Percentiles rank a stretch among this genome's conserved stretches.
Evolutionary conservation across 768 basidiomycete species (phyloP).

Genomic region (Lactarius indigo): DNA sequence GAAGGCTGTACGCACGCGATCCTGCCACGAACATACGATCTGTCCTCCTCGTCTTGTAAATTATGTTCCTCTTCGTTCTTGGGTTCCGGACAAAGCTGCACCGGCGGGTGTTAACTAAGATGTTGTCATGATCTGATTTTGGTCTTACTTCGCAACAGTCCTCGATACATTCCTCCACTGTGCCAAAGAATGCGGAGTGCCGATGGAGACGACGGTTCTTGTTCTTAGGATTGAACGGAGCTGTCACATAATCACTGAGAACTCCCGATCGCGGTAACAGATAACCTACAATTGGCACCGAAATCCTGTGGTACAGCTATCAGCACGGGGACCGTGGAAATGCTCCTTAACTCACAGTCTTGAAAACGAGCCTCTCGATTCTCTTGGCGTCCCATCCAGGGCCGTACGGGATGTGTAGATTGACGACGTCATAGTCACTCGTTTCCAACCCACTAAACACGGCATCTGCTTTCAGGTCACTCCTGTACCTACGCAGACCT

Average conservation of each 20-base stretch:
- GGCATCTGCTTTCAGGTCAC: constrained; percentile 49
- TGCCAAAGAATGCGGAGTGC: constrained; percentile 62
- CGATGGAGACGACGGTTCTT: constrained; percentile 56
- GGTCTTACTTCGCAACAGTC: constrained; percentile 58
- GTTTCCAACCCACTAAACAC: constrained; percentile 46
- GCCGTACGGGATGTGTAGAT: constrained; percentile 59
- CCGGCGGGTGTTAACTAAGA: neutral
- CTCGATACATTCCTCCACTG: constrained; percentile 51
- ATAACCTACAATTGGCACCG: constrained; percentile 49
- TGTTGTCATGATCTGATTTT: neutral
- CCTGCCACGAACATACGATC: constrained; percentile 46
- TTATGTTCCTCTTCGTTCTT: constrained; percentile 52
- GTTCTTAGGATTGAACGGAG: constrained; percentile 62
- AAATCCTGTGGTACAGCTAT: constrained; percentile 39
- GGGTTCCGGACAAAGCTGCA: constrained; percentile 53
- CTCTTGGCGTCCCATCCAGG: constrained; percentile 55
- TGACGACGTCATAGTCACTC: constrained; percentile 54
- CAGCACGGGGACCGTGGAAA: constrained; percentile 10
- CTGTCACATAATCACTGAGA: constrained; percentile 30
- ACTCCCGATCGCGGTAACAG: neutral
- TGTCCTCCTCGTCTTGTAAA: constrained; percentile 51
- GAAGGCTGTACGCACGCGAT: neutral
- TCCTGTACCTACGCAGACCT: constrained; percentile 40
- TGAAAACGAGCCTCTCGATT: constrained; percentile 55
- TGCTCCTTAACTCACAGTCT: constrained; percentile 40